Conservation (phyloP, 2,329 filamentous ascomycete species). For the Malbranchea zuffiana region DNA sequence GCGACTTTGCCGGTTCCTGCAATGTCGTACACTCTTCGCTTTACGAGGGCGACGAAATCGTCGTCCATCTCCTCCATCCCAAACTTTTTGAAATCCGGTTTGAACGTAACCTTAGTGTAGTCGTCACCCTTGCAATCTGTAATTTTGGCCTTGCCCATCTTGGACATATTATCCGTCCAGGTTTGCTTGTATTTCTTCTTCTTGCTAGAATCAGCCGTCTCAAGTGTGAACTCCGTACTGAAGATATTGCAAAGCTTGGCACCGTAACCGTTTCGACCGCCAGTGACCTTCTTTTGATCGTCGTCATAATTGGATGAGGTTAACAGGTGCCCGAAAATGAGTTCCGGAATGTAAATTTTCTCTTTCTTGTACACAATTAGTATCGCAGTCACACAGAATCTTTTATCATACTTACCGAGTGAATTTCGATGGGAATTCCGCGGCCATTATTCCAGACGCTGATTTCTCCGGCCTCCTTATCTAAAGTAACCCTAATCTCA, state of each 20-base stretch:
- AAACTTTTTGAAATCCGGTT: conserved; percentile 78
- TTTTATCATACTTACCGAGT: conserved; percentile 44
- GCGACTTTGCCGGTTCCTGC: conserved; percentile 79
- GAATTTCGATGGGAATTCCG: conserved; percentile 90
- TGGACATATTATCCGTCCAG: conserved; percentile 92
- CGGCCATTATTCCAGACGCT: conserved; percentile 93
- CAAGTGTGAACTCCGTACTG: conserved; percentile 80
- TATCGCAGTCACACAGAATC: too few species aligned
- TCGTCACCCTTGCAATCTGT: conserved; percentile 63
- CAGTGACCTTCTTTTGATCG: conserved; percentile 84
- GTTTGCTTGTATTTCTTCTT: conserved; percentile 93
- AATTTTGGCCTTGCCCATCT: conserved; percentile 84
- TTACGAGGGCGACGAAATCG: conserved; percentile 82
- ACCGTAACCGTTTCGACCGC: conserved; percentile 95
- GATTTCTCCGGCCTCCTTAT: conserved; percentile 72
- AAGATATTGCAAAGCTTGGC: conserved; percentile 99
- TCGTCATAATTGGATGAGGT: conserved; percentile 98
- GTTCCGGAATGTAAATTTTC: conserved; percentile 84
- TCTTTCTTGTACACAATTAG: conserved; percentile 48
- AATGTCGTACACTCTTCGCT: conserved; percentile 90
- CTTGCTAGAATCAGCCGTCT: conserved; percentile 74
- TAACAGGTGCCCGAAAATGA: conserved; percentile 92
- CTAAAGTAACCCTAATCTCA: conserved; percentile 70
- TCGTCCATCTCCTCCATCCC: conserved; percentile 75
- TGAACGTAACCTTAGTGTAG: conserved; percentile 88